phyloP scores from a whole-genome alignment of 2,329 filamentous ascomycete species.

The Colletotrichum paranaense region DNA sequence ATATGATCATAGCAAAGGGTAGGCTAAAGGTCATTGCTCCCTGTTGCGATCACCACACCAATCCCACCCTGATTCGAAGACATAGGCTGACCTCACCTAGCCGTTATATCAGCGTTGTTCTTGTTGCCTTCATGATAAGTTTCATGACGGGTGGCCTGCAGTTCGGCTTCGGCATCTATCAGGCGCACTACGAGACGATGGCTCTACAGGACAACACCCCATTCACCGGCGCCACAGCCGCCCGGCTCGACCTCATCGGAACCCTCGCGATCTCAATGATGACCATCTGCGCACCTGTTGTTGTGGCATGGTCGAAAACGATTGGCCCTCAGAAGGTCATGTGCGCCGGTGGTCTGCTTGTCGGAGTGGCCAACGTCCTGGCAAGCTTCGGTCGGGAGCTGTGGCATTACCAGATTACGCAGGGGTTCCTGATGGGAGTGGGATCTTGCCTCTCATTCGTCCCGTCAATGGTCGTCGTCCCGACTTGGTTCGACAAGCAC shows the following conservation, averaged over 20 bases:
- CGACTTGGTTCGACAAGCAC: conserved; percentile 49
- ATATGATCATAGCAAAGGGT: neutral
- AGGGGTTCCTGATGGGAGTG: conserved; percentile 51
- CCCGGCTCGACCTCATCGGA: conserved; percentile 51
- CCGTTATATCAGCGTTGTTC: neutral
- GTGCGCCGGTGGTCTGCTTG: conserved; percentile 43
- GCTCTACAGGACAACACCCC: conserved; percentile 42
- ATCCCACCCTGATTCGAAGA: neutral
- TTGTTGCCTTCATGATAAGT: neutral
- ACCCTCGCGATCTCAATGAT: conserved; percentile 49
- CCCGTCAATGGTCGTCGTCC: conserved; percentile 50
- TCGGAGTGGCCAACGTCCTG: conserved; percentile 44
- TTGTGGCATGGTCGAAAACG: neutral
- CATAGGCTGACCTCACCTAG: neutral
- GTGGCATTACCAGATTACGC: conserved; percentile 41
- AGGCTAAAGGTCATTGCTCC: neutral
- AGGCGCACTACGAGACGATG: conserved; percentile 50
- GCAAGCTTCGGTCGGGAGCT: conserved; percentile 46
- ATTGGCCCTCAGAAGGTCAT: neutral
- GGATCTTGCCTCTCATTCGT: conserved; percentile 51
- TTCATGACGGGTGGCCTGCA: conserved; percentile 47
- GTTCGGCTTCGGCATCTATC: conserved; percentile 53
- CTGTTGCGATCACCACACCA: neutral
- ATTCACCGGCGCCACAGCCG: conserved; percentile 48
- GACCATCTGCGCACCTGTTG: conserved; percentile 24